phyloP scores from a whole-genome alignment of 2,329 filamentous ascomycete species.

The Alternaria triticimaculans region DNA sequence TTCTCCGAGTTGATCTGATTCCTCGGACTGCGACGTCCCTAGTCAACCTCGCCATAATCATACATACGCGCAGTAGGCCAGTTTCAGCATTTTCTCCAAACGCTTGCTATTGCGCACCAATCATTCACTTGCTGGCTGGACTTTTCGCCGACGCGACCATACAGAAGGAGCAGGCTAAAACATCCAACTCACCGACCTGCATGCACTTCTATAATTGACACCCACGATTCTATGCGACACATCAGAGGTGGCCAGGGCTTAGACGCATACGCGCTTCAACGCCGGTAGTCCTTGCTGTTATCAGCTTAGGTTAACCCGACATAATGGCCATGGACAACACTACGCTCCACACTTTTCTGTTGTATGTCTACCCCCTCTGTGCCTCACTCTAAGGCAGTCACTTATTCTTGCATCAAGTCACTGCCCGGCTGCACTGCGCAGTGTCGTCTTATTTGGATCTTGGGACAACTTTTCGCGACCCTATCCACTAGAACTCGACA shows the following conservation, averaged over 20 bases:
- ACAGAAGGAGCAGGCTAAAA: constrained; percentile 33
- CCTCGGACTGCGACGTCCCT: constrained; percentile 28
- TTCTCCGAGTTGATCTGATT: constrained; percentile 25
- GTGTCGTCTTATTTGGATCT: constrained; percentile 83
- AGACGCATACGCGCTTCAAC: constrained; percentile 37
- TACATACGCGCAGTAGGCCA: constrained; percentile 24
- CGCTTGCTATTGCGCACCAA: constrained; percentile 29
- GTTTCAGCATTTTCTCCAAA: constrained; percentile 41
- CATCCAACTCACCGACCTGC: constrained; percentile 26
- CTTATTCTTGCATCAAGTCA: constrained; percentile 41
- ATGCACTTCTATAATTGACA: constrained; percentile 44
- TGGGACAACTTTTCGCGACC: constrained; percentile 91
- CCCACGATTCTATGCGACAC: constrained; percentile 23
- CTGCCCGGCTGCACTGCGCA: constrained; percentile 58
- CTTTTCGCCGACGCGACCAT: constrained; percentile 26
- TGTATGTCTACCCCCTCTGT: constrained; percentile 42
- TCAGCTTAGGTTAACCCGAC: constrained; percentile 34
- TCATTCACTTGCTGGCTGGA: constrained; percentile 22
- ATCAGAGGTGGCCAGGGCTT: constrained; percentile 24
- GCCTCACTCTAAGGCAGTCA: constrained; percentile 19
- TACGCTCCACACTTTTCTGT: constrained; percentile 69
- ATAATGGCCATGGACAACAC: constrained; percentile 53
- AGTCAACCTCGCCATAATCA: constrained; percentile 40
- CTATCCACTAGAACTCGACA: constrained; percentile 83
- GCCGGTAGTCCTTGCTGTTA: constrained; percentile 34